Conservation (phyloP, 129 eudicot genomes). For the Cynara cardunculus region DNA sequence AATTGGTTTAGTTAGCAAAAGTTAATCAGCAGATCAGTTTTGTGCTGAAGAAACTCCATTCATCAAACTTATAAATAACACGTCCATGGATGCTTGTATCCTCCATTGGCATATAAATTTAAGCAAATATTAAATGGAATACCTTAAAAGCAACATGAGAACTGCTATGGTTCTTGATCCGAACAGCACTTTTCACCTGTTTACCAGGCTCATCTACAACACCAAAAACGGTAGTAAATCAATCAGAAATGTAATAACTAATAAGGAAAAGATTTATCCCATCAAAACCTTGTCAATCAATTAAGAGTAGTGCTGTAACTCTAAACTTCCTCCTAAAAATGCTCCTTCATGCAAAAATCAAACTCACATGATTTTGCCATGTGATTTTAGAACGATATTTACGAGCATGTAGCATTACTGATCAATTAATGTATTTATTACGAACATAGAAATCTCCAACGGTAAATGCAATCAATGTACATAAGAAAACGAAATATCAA, state of each 20-base stretch:
- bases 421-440: not conserved
- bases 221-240: conserved; percentile 14
- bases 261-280: not conserved
- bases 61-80: not conserved
- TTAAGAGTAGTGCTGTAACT: not conserved
- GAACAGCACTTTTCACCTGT: conserved; percentile 81
- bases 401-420: not conserved
- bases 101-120: not conserved
- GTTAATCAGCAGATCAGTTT: not conserved
- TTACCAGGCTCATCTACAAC: conserved; percentile 86
- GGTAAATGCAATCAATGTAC: not conserved
- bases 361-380: not conserved
- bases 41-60: not conserved
- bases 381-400: not conserved
- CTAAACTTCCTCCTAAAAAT: not conserved
- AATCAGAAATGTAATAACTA: conserved; percentile 5
- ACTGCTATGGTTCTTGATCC: conserved; percentile 75
- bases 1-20: conserved; percentile 3
- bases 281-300: not conserved
- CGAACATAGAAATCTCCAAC: not conserved
- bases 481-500: not conserved
- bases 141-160: conserved; percentile 94
- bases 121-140: conserved; percentile 5
- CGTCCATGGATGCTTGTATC: not conserved
- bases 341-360: not conserved